Base-by-base conservation (phyloP, 768 basidiomycete genomes). In the Macrolepiota dolichaula region DNA sequence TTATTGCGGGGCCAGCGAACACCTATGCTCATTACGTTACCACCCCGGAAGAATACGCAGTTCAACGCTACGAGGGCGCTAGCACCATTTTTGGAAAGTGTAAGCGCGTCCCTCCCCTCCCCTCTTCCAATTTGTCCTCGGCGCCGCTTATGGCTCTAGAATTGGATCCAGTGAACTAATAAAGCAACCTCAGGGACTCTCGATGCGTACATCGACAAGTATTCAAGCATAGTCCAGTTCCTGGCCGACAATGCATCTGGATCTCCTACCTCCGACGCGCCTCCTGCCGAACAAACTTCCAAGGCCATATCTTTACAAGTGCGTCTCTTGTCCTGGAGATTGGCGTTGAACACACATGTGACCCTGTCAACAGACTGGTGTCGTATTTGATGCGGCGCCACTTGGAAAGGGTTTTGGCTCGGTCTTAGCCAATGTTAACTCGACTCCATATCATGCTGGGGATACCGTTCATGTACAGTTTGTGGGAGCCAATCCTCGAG, bases 11-110 rank as follows among this genome's bases (percentile, higher is more conserved):
- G 13, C 91, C 91, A n/a, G 89, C 89, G 4, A 92, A 92, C 64
- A 87, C 88, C 4, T 92, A 92, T 67, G 82, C 77, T 0, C 90
- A 91, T 72, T 90, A 91, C 69, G 78, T 91, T 55, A 76, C 89
- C 1, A 91, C 89, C 29, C 78, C 74, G 10, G 89, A 92, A 71
- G 89, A 91, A 71, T 92, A 90, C 69, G 72, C 78, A 24, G 73
- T 89, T 13, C 91, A 92, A 71, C 80, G 91, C 53, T 91, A 91
- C 65, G 91, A 92, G 73, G 91, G 90, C 53, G 90, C 88, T 0
- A 91, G 90, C 47, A 92, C 88, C 9, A 78, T 92, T 49, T 92
- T 85, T 71, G 91, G 91, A 40, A 84, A 79, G 61, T 82, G 91
- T 91, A 64, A 70, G 86, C 77, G 3, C n/a, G 19, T 25, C 32